Evolutionary conservation across 495 filamentous ascomycete genomes (phyloP), one percentile per base, ranked within the genome.

Genomic region (Physcia stellaris): DNA sequence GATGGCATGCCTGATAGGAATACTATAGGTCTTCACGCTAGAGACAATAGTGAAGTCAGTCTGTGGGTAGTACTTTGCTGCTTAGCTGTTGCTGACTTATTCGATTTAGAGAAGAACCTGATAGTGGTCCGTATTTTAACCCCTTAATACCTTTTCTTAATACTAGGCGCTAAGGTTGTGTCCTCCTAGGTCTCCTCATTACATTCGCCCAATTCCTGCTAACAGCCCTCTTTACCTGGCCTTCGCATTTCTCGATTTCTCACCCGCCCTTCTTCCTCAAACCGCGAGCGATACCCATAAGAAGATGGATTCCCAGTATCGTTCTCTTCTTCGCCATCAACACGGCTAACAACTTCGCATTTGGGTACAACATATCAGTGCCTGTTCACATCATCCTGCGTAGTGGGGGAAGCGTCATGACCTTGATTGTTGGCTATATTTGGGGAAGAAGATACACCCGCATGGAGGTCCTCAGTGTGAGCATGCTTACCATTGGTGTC

Each of bases 321-420:
- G 59, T 77, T 2, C 73, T 94, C 39, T 96, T 95, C 61, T 86
- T 92, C 50, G 68, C 70, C 38, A 86, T 95, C 52, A 95, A 94
- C 48, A 68, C 95, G 32, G 62, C 96, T 41, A 99, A 99, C 61
- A 99, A 99, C 50, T 88, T 86, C 66, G 90, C 90, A 4, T 96
- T 99, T 55, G 86, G 83, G 41, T 96, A 94, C 61, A 79, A 84
- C 42, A 96, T 99, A 34, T 93, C 83, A 4, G 88, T 99, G 0
- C 90, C 90, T 17, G 75, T 99, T 32, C 90, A 99, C 52, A 99
- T 96, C 48, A 95, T 99, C 42, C 63, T 99, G 5, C 80, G 90
- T 15, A 94, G 86, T 28, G 93, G 86, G 17, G 92, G 90, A 6
- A 92, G 85, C 42, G 88, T 95, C 32, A 87, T 86, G 1, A 96